Percentiles rank a stretch among this genome's conserved stretches.
Conservation (phyloP, 2,329 filamentous ascomycete species). For the Aspergillus flavus region DNA sequence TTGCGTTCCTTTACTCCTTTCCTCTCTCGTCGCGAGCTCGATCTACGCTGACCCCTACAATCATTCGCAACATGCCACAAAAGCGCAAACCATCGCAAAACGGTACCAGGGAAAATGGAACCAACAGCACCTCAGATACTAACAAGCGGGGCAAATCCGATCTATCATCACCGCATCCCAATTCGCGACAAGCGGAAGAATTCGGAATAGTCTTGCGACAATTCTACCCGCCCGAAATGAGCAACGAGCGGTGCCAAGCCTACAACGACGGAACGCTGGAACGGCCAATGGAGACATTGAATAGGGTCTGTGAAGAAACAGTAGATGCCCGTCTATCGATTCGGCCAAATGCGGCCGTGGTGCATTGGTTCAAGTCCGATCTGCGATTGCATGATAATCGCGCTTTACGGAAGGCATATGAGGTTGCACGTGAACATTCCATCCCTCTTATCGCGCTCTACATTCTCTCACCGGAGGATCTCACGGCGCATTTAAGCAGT, state of each 20-base stretch:
- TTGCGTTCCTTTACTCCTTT: not conserved
- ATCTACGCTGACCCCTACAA: not conserved
- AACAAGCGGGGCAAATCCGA: conserved; percentile 24
- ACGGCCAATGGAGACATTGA: conserved; percentile 71
- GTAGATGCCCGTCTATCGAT: conserved; percentile 55
- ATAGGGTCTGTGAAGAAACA: conserved; percentile 65
- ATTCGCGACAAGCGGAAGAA: conserved; percentile 46
- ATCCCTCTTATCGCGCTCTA: conserved; percentile 77
- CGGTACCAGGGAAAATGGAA: conserved; percentile 1
- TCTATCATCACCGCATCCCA: conserved; percentile 31
- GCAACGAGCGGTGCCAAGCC: conserved; percentile 71
- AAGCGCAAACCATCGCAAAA: conserved; percentile 29
- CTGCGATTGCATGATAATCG: conserved; percentile 74
- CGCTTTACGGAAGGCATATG: conserved; percentile 66
- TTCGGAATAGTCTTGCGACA: conserved; percentile 69
- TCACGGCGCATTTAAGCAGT: conserved; percentile 75
- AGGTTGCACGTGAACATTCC: conserved; percentile 66
- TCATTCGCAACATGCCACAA: not conserved
- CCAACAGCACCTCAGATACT: conserved; percentile 9
- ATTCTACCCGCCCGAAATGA: conserved; percentile 87
- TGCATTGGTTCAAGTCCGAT: conserved; percentile 92
- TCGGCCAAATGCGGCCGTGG: conserved; percentile 62
- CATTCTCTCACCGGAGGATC: conserved; percentile 80
- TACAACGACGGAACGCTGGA: conserved; percentile 72
- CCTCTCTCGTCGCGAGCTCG: not conserved